phyloP scores from a whole-genome alignment of 225 moss, liverwort and hornwort genomes.

The Physcomitrellopsis africana region DNA sequence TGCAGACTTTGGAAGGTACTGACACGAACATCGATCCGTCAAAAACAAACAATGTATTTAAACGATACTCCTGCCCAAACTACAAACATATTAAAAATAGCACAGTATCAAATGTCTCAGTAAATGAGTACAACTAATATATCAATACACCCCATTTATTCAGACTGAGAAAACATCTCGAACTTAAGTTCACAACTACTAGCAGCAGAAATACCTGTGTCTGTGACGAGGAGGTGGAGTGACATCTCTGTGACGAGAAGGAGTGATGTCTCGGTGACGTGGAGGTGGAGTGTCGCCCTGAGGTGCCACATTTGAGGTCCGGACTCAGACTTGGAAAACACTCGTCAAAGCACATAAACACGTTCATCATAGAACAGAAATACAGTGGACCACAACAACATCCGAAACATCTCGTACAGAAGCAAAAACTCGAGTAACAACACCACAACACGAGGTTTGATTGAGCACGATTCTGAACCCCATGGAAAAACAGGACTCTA shows the following conservation, averaged over 20 bases:
- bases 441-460: neutral
- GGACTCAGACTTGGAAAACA: neutral
- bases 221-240: constrained; percentile 58
- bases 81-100: neutral
- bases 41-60: neutral
- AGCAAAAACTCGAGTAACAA: neutral
- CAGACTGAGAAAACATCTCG: neutral
- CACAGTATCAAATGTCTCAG: neutral
- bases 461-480: neutral
- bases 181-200: neutral
- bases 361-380: neutral
- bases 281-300: constrained; percentile 64
- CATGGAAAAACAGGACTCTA: neutral
- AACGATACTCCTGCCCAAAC: neutral
- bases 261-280: constrained; percentile 43
- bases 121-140: neutral
- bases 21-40: neutral
- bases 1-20: neutral
- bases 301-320: neutral
- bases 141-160: neutral
- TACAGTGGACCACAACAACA: neutral
- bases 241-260: constrained; percentile 53
- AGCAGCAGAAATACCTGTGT: constrained; percentile 39
- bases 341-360: neutral
- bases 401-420: neutral